phyloP scores from a whole-genome alignment of 805 yeast genomes.

The Starmerella apicola region DNA sequence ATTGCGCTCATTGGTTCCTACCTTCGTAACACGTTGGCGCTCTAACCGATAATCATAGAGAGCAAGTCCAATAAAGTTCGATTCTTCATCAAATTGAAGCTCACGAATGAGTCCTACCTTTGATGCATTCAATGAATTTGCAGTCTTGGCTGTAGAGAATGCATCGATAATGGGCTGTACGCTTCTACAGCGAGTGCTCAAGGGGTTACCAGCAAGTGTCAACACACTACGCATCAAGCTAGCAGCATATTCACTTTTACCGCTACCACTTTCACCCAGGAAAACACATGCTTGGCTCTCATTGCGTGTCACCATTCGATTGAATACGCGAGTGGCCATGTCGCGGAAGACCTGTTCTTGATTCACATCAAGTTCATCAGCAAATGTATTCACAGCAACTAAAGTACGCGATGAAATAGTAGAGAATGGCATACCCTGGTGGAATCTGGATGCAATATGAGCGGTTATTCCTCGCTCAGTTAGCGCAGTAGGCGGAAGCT shows the following conservation, averaged over 20 bases:
- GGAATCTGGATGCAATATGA: slow-evolving; percentile 33
- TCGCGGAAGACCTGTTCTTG: slow-evolving; percentile 29
- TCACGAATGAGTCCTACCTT: slow-evolving; percentile 45
- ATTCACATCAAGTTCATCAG: slow-evolving; percentile 27
- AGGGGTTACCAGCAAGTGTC: slow-evolving; percentile 28
- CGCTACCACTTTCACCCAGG: slow-evolving; percentile 32
- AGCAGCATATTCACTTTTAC: slow-evolving; percentile 30
- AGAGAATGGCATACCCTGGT: slow-evolving; percentile 32
- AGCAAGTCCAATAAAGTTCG: slow-evolving; percentile 40
- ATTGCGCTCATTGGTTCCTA: slow-evolving; percentile 42
- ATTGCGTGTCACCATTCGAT: slow-evolving; percentile 28
- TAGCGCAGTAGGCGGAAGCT: slow-evolving; percentile 27
- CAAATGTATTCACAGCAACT: slow-evolving; percentile 31
- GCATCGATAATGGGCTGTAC: slow-evolving; percentile 30
- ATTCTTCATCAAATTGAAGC: slow-evolving; percentile 37
- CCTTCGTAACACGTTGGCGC: slow-evolving; percentile 40
- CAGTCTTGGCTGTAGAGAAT: slow-evolving; percentile 31
- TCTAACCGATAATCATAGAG: slow-evolving; percentile 45
- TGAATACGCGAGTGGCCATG: slow-evolving; percentile 29
- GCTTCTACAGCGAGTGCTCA: slow-evolving; percentile 26
- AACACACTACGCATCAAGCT: slow-evolving; percentile 25
- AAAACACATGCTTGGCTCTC: slow-evolving; percentile 31
- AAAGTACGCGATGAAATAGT: slow-evolving; percentile 30
- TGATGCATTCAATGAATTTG: slow-evolving; percentile 30
- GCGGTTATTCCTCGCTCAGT: slow-evolving; percentile 32